Conservation (phyloP, 345 rosid species). For the Salix suchowensis region DNA sequence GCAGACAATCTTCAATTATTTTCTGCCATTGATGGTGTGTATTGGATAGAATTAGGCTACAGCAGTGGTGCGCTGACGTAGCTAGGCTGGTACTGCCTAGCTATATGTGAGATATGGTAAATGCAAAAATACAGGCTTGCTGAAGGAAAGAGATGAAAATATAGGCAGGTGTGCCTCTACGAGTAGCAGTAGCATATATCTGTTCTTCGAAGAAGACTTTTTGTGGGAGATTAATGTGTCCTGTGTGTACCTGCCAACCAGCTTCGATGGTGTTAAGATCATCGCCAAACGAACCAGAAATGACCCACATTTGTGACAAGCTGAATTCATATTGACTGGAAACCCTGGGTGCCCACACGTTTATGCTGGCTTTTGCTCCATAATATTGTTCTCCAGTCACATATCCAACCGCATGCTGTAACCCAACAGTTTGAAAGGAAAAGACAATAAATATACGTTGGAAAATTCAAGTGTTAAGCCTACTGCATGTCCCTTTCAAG, state of each 20-base stretch:
- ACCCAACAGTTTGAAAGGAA: constrained; percentile 4
- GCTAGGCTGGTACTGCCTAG: too few species aligned
- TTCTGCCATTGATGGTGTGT: too few species aligned
- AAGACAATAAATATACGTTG: not conserved
- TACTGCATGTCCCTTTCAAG: not conserved
- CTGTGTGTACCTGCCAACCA: constrained; percentile 83
- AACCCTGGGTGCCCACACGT: constrained; percentile 93
- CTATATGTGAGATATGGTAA: too few species aligned
- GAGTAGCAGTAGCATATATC: too few species aligned
- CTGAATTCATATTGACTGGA: constrained; percentile 78
- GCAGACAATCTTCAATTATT: too few species aligned
- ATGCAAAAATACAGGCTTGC: not conserved
- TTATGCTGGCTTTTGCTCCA: constrained; percentile 95
- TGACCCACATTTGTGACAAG: constrained; percentile 92
- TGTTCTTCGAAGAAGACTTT: not conserved
- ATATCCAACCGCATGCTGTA: constrained; percentile 95
- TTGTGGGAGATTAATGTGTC: not conserved
- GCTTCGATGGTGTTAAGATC: constrained; percentile 99
- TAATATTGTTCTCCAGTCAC: constrained; percentile 77
- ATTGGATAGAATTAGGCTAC: too few species aligned
- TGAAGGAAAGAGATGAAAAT: not conserved
- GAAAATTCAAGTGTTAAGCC: not conserved
- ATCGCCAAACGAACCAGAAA: constrained; percentile 82
- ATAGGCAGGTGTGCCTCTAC: too few species aligned
- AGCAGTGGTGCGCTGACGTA: too few species aligned